Percentiles rank a stretch among this genome's conserved stretches.
These are phyloP conservation scores for Guyanaporus albipodus DNA, from an alignment of 768 basidiomycete species.

Conservation along the genomic window DNA sequence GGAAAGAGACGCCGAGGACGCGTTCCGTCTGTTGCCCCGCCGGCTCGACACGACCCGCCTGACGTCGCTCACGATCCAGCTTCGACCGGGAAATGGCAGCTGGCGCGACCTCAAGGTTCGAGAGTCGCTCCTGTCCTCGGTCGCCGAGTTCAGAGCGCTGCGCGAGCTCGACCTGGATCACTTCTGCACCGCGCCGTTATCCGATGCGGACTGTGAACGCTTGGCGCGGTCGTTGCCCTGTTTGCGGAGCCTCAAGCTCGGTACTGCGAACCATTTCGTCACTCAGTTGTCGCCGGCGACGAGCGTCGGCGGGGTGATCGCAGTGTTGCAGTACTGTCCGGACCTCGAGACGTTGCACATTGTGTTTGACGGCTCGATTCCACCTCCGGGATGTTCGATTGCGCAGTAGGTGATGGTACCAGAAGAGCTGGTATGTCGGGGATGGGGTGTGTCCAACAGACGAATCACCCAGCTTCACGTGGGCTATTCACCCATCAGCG, in stretches of 20 bases:
- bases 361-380: constrained; percentile 16
- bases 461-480: constrained; percentile 10
- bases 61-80: constrained; percentile 4
- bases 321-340: constrained; percentile 11
- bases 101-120: constrained; percentile 4
- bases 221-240: constrained; percentile 10
- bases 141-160: constrained; percentile 13
- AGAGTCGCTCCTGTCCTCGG: not conserved
- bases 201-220: constrained; percentile 8
- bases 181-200: constrained; percentile 6
- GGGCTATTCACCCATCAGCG: constrained; percentile 16
- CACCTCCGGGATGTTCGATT: not conserved
- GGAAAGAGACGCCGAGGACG: not conserved
- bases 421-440: not conserved
- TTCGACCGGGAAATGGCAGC: not conserved
- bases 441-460: constrained; percentile 8
- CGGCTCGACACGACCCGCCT: constrained; percentile 12
- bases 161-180: constrained; percentile 16
- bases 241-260: constrained; percentile 15
- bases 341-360: constrained; percentile 14
- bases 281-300: constrained; percentile 4
- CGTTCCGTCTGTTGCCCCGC: constrained; percentile 8
- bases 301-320: constrained; percentile 8
- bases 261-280: constrained; percentile 6
- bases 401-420: not conserved